These are phyloP conservation scores for Penicillium riverlandense DNA, from an alignment of 495 filamentous ascomycete species.

Conservation along the genomic window DNA sequence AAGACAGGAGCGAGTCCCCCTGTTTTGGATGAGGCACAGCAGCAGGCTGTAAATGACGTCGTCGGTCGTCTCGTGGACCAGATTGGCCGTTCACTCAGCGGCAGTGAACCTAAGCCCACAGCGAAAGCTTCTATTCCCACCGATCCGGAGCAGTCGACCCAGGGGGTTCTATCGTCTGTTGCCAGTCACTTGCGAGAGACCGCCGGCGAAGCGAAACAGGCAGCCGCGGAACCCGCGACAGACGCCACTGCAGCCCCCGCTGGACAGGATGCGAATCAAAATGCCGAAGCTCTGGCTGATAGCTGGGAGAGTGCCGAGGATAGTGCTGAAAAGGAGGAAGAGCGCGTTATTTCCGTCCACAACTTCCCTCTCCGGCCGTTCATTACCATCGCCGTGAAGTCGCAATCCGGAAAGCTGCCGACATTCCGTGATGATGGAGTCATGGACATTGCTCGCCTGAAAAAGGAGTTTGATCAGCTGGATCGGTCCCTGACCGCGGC, in stretches of 20 bases:
- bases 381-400: slow-evolving; percentile 60
- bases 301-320: slow-evolving; percentile 84
- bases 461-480: slow-evolving; percentile 96
- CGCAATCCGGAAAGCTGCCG: slow-evolving; percentile 31
- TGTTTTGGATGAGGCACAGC: slow-evolving; percentile 29
- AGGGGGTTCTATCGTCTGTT: slow-evolving; percentile 28
- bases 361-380: slow-evolving; percentile 96
- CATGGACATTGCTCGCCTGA: slow-evolving; percentile 83
- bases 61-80: slow-evolving; percentile 60
- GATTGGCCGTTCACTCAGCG: slow-evolving; percentile 62
- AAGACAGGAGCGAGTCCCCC: slow-evolving; percentile 26
- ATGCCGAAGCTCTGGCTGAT: slow-evolving; percentile 49
- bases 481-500: slow-evolving; percentile 88
- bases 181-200: slow-evolving; percentile 28
- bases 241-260: slow-evolving; percentile 48
- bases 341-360: slow-evolving; percentile 66
- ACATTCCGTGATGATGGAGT: slow-evolving; percentile 62
- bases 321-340: slow-evolving; percentile 58
- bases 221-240: slow-evolving; percentile 40
- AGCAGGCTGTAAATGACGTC: slow-evolving; percentile 65
- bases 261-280: slow-evolving; percentile 49
- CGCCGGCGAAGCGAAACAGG: slow-evolving; percentile 13
- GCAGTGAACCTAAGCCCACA: slow-evolving; percentile 50
- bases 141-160: slow-evolving; percentile 23
- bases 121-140: slow-evolving; percentile 15